Conservation (phyloP, 352 stramenopile species). For the Globisporangium echinulatum region DNA sequence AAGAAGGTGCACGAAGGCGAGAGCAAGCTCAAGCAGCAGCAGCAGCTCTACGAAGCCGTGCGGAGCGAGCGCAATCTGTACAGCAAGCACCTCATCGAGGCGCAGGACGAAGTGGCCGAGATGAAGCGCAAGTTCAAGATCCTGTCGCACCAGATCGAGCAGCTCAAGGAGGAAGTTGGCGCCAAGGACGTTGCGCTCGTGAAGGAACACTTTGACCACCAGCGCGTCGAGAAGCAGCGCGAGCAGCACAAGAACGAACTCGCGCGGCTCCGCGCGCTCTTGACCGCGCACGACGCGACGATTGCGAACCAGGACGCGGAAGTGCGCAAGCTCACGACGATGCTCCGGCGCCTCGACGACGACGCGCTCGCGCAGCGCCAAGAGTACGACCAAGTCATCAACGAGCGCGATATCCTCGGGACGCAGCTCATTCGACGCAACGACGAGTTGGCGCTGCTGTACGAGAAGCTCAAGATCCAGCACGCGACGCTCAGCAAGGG, state of each 20-base stretch:
- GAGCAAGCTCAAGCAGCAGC: conserved; percentile 94
- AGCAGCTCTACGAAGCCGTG: conserved; percentile 94
- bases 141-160: conserved; percentile 94
- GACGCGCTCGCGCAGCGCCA: conserved; percentile 91
- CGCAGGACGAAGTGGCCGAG: conserved; percentile 93
- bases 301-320: conserved; percentile 94
- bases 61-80: conserved; percentile 93
- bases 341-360: conserved; percentile 93
- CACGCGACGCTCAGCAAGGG: conserved; percentile 91
- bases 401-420: conserved; percentile 95
- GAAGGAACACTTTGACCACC: conserved; percentile 95
- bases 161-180: conserved; percentile 94
- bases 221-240: conserved; percentile 93
- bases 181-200: conserved; percentile 94
- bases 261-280: conserved; percentile 77
- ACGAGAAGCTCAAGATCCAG: conserved; percentile 98
- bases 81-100: conserved; percentile 95
- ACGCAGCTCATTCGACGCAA: conserved; percentile 96
- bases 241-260: conserved; percentile 94
- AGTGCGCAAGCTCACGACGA: conserved; percentile 88
- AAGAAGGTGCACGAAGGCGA: conserved; percentile 89
- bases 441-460: conserved; percentile 94
- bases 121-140: conserved; percentile 98
- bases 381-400: conserved; percentile 95
- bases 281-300: conserved; percentile 87